Base-by-base conservation (phyloP, 2,329 filamentous ascomycete genomes). In the Alternaria infectoria region DNA sequence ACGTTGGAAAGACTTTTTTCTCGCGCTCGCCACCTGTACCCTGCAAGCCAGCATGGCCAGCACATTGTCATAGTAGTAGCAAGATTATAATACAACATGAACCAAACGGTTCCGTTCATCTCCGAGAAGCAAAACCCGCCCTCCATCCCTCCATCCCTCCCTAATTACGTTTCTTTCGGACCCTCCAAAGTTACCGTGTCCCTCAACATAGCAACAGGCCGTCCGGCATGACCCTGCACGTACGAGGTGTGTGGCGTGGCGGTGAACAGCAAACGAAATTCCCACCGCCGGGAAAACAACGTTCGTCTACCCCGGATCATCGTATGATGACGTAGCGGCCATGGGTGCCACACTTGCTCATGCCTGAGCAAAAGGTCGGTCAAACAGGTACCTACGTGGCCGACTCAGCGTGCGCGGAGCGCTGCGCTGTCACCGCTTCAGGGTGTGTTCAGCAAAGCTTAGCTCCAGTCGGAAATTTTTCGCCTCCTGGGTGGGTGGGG, bases 241-340 rank as follows among this genome's bases (percentile, higher is more conserved):
- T 36, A 36, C 32, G 15, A 36, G 32, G 32, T 36, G 49, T 40
- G 49, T 50, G 61, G 50, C 47, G 67, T 73, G 68, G 74, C 74
- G 74, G 74, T 76, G 74, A 74, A 75, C 62, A 69, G 63, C 68
- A 65, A 69, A 62, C 68, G 63, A 59, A 12, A 55, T 40, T 56
- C 64, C 67, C 63, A 68, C 64, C 70, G 68, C 70, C 65, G 28
- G 36, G 46, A 52, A 44, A 43, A 52, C 56, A 58, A 43, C 46
- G 46, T 50, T 64, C 65, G 62, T 69, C 61, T 69, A 69, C 70
- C 68, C 70, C 67, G 59, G 66, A 68, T 68, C 56, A 70, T 64
- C 61, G 58, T 57, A 43, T 61, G 58, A 71, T 76, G 73, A 76
- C 74, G 73, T 75, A 76, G 63, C 64, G 15, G 19, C 19, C 46